phyloP scores from a whole-genome alignment of 352 stramenopile species.

The Phytopythium oedochilum region DNA sequence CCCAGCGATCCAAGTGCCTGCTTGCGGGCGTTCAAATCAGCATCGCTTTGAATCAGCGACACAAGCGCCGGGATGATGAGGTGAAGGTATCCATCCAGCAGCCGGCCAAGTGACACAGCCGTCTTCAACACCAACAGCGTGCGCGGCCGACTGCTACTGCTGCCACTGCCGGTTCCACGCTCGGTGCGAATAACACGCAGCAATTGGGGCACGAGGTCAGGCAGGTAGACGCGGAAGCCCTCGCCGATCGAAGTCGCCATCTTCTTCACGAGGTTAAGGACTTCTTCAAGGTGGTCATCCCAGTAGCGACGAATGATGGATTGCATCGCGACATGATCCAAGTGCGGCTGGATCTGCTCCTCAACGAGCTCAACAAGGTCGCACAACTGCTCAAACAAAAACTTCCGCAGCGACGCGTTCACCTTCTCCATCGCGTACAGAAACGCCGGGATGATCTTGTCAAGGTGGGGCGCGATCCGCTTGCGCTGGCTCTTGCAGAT shows the following conservation, averaged over 20 bases:
- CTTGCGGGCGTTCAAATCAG: slow-evolving; percentile 74
- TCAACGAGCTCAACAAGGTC: slow-evolving; percentile 96
- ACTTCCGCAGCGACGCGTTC: slow-evolving; percentile 89
- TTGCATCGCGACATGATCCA: slow-evolving; percentile 79
- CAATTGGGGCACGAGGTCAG: slow-evolving; percentile 84
- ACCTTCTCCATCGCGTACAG: slow-evolving; percentile 91
- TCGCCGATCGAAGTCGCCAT: slow-evolving; percentile 81
- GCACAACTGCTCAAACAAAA: slow-evolving; percentile 95
- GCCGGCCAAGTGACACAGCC: slow-evolving; percentile 59
- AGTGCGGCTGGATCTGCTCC: slow-evolving; percentile 93
- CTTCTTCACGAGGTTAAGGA: slow-evolving; percentile 97
- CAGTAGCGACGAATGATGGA: slow-evolving; percentile 83
- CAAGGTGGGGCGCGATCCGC: slow-evolving; percentile 93
- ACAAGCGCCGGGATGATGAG: slow-evolving; percentile 82
- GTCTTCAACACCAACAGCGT: slow-evolving; percentile 81
- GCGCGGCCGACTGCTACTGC: slow-evolving; percentile 55
- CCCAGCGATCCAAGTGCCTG: slow-evolving; percentile 77
- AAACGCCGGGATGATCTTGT: slow-evolving; percentile 97
- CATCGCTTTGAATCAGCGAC: slow-evolving; percentile 79
- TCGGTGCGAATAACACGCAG: slow-evolving; percentile 83
- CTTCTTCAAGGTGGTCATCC: slow-evolving; percentile 93
- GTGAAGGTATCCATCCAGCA: slow-evolving; percentile 83
- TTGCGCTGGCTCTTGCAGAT: slow-evolving; percentile 97
- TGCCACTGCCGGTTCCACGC: slow-evolving; percentile 18
- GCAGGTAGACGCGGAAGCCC: slow-evolving; percentile 87